These are phyloP conservation scores for Naganishia randhawae DNA, from an alignment of 768 basidiomycete genomes.

Conservation along the genomic window DNA sequence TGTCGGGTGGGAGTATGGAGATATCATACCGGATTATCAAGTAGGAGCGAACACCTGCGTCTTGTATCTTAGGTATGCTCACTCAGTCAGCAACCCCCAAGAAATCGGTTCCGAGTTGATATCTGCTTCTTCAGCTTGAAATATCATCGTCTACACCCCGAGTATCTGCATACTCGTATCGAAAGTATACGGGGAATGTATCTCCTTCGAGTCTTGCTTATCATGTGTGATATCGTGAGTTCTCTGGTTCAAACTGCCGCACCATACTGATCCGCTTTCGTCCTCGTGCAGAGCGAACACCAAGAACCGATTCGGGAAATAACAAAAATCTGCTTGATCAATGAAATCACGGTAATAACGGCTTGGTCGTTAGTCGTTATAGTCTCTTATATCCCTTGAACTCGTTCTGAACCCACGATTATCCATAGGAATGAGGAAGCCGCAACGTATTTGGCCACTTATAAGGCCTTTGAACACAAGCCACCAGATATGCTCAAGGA, in stretches of 20 bases:
- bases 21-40: slow-evolving; percentile 90
- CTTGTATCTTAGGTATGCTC: slow-evolving; percentile 74
- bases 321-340: slow-evolving; percentile 86
- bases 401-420: neutral
- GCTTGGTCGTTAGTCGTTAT: slow-evolving; percentile 70
- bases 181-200: slow-evolving; percentile 78
- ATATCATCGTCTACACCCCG: slow-evolving; percentile 94
- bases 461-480: slow-evolving; percentile 91
- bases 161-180: slow-evolving; percentile 89
- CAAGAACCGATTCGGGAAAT: slow-evolving; percentile 86
- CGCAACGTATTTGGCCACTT: slow-evolving; percentile 81
- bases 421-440: slow-evolving; percentile 74
- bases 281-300: slow-evolving; percentile 68
- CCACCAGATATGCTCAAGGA: slow-evolving; percentile 92
- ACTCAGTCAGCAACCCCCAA: neutral
- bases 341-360: slow-evolving; percentile 85
- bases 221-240: slow-evolving; percentile 87
- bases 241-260: neutral
- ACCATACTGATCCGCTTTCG: neutral
- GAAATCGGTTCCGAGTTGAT: neutral
- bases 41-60: slow-evolving; percentile 91
- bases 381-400: neutral
- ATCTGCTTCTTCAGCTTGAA: slow-evolving; percentile 60
- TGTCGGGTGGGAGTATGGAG: slow-evolving; percentile 89
- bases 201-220: slow-evolving; percentile 75